Evolutionary conservation across 2,329 filamentous ascomycete genomes (phyloP).

Genomic region (Monilinia laxa): DNA sequence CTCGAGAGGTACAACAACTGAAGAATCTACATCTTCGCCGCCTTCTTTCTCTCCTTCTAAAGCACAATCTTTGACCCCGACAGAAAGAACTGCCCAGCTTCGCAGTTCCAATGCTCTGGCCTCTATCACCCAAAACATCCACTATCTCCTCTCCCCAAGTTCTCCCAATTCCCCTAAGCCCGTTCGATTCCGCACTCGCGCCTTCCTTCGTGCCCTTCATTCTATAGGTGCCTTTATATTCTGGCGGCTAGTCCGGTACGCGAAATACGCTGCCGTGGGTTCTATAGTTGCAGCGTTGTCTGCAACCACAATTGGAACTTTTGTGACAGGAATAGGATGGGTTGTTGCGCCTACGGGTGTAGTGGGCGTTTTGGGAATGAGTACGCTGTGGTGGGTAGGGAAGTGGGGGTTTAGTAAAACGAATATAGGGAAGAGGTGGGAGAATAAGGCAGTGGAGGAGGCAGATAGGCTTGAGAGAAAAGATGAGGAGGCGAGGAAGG

Average conservation of each 20-base stretch:
- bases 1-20: slow-evolving; percentile 25
- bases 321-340: slow-evolving; percentile 36
- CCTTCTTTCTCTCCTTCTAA: not conserved
- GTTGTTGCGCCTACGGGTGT: slow-evolving; percentile 39
- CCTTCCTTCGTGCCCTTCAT: slow-evolving; percentile 37
- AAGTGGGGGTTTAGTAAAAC: slow-evolving; percentile 40
- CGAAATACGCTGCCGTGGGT: slow-evolving; percentile 39
- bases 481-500: slow-evolving; percentile 27
- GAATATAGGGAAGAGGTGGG: slow-evolving; percentile 27
- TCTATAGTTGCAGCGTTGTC: slow-evolving; percentile 36
- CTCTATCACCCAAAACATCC: slow-evolving; percentile 35
- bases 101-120: slow-evolving; percentile 36
- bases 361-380: slow-evolving; percentile 34
- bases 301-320: slow-evolving; percentile 37
- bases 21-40: not conserved
- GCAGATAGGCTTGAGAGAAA: slow-evolving; percentile 19
- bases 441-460: slow-evolving; percentile 31
- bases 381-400: slow-evolving; percentile 36
- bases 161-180: slow-evolving; percentile 32
- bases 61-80: slow-evolving; percentile 22
- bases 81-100: slow-evolving; percentile 35
- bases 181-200: slow-evolving; percentile 37
- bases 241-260: slow-evolving; percentile 40
- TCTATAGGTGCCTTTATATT: slow-evolving; percentile 39
- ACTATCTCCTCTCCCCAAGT: slow-evolving; percentile 37